Conservation (phyloP, 1,284 basidiomycete species). For the Malassezia japonica region DNA sequence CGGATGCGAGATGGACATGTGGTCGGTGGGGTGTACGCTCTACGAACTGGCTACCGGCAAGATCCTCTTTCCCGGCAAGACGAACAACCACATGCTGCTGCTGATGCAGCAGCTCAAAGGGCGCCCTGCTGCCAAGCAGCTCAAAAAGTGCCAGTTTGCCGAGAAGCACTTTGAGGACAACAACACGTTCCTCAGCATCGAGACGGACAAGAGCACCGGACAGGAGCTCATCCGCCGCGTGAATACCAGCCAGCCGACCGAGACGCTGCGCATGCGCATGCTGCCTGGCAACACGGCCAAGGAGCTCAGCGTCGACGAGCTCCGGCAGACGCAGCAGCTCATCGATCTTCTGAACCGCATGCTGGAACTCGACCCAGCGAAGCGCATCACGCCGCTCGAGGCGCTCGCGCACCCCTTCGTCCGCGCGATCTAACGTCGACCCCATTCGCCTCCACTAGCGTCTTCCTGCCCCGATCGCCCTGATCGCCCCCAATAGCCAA, state of each 20-base stretch:
- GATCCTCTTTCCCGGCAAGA: conserved; percentile 90
- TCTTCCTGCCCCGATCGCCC: too few relatives aligned
- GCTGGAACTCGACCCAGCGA: conserved; percentile 75
- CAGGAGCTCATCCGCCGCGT: conserved; percentile 69
- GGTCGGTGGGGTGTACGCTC: conserved; percentile 94
- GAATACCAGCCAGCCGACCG: conserved; percentile 69
- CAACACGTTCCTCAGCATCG: conserved; percentile 49
- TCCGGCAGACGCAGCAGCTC: conserved; percentile 69
- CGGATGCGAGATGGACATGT: conserved; percentile 85
- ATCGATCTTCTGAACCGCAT: conserved; percentile 87
- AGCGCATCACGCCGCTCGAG: conserved; percentile 75
- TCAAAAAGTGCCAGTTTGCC: conserved; percentile 86
- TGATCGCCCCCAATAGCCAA: too few relatives aligned
- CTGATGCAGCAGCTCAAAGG: conserved; percentile 78
- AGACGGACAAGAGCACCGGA: conserved; percentile 36
- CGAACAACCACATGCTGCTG: conserved; percentile 90
- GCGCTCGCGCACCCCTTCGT: conserved; percentile 76
- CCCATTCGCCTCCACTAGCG: too few relatives aligned
- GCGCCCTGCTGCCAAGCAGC: conserved; percentile 81
- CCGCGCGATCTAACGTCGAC: too few relatives aligned
- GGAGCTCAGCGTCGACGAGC: conserved; percentile 78
- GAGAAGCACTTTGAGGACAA: conserved; percentile 88
- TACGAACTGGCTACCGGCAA: conserved; percentile 98
- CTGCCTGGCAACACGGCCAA: conserved; percentile 63
- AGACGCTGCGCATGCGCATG: conserved; percentile 70